A percentile compares a stretch with the other conserved stretches of the same genome.
Evolutionary conservation across 148 eudicot species (phyloP).

Genomic region (Chenopodium quinoa): DNA sequence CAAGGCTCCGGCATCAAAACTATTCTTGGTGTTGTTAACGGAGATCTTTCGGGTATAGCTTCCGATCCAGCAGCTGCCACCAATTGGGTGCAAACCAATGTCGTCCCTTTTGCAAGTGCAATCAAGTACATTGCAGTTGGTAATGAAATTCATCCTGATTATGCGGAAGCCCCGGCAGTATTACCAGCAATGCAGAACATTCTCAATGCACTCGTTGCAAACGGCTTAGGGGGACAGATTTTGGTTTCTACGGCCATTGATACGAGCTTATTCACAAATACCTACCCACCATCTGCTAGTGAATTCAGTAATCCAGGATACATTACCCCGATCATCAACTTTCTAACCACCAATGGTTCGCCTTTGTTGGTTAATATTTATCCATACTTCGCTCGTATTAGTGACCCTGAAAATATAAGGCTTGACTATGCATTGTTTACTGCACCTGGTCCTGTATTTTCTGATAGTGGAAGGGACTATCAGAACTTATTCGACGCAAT

Average conservation of each 20-base stretch:
- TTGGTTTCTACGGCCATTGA: conserved; percentile 31
- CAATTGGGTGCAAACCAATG: conserved; percentile 31
- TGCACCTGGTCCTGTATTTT: conserved; percentile 16
- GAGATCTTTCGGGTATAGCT: conserved; percentile 22
- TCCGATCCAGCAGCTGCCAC: conserved; percentile 15
- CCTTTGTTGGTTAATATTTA: conserved; percentile 35
- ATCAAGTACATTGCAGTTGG: conserved; percentile 43
- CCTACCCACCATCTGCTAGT: conserved; percentile 28
- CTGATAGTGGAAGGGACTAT: conserved; percentile 22
- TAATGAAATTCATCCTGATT: conserved; percentile 25
- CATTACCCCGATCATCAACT: conserved; percentile 27
- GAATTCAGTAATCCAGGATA: conserved; percentile 1
- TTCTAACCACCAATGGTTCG: conserved; percentile 13
- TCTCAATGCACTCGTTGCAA: conserved; percentile 23
- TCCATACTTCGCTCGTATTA: conserved; percentile 27
- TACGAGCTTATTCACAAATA: not conserved
- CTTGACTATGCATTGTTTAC: conserved; percentile 39
- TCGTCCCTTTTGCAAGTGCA: conserved; percentile 22
- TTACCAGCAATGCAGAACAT: conserved; percentile 42
- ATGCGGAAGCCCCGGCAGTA: conserved; percentile 22
- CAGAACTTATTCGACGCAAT: conserved; percentile 40
- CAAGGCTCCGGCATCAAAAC: conserved; percentile 28
- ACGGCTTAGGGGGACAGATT: conserved; percentile 17
- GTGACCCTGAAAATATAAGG: not conserved
- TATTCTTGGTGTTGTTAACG: conserved; percentile 33